Conservation (phyloP, 305 asterid genomes). For the Coffea humblotiana region DNA sequence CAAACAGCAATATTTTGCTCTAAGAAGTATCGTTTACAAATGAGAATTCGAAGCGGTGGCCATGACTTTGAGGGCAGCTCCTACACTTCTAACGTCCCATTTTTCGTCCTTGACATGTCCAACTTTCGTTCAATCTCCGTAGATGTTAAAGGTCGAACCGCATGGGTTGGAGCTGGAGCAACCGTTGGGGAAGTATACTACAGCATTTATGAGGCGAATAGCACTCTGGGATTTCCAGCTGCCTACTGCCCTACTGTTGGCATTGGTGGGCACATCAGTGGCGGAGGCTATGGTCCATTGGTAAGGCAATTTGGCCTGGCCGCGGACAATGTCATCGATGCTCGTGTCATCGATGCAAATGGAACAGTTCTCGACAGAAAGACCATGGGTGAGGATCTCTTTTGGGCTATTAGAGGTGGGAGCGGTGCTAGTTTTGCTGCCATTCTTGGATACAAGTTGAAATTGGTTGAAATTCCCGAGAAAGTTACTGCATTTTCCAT, state of each 20-base stretch:
- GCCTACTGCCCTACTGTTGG: constrained; percentile 63
- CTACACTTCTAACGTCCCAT: constrained; percentile 7
- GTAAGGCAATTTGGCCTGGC: constrained; percentile 50
- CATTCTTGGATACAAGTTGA: background rate
- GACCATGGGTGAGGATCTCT: constrained; percentile 11
- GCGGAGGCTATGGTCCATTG: constrained; percentile 53
- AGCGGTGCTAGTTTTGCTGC: constrained; percentile 8
- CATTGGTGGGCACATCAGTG: constrained; percentile 49
- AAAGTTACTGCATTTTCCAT: background rate
- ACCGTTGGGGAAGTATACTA: constrained; percentile 48
- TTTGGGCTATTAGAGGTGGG: constrained; percentile 21
- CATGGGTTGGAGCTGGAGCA: constrained; percentile 60
- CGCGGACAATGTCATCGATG: constrained; percentile 51
- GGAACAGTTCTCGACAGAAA: background rate
- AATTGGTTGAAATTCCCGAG: background rate
- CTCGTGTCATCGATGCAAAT: background rate
- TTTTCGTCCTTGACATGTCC: constrained; percentile 9
- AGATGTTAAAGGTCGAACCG: background rate
- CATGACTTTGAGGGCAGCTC: constrained; percentile 19
- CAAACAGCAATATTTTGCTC: constrained; percentile 9
- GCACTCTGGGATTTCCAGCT: constrained; percentile 36
- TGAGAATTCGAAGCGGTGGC: constrained; percentile 12
- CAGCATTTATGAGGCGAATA: constrained; percentile 33
- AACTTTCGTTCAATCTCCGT: constrained; percentile 8
- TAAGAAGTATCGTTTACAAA: background rate